A percentile compares a stretch with the other conserved stretches of the same genome.
phyloP scores from a whole-genome alignment of 768 basidiomycete genomes.

The Rhodotorula toruloides region DNA sequence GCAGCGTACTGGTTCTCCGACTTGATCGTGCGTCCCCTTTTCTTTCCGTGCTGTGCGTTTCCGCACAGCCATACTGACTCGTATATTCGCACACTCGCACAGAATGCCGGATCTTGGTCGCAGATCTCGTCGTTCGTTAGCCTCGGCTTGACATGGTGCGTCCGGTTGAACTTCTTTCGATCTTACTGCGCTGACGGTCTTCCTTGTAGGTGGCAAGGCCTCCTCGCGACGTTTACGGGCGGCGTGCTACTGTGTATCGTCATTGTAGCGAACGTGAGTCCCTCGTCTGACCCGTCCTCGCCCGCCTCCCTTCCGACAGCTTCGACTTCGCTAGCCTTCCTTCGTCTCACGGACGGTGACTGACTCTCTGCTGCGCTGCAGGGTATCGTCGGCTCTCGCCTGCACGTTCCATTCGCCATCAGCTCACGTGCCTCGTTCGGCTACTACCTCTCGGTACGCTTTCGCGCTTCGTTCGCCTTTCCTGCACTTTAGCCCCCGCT shows the following conservation, averaged over 20 bases:
- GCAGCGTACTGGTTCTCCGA: constrained; percentile 26
- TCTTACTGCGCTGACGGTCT: not conserved
- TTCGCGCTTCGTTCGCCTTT: no score
- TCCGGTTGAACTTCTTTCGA: not conserved
- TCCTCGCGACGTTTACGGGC: constrained; percentile 31
- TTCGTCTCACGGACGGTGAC: no score
- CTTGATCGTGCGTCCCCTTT: not conserved
- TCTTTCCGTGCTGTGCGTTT: no score
- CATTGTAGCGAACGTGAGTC: constrained; percentile 19
- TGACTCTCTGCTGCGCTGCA: no score
- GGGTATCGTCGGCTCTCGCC: constrained; percentile 15
- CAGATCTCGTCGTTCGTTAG: constrained; percentile 27
- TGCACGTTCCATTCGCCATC: constrained; percentile 30
- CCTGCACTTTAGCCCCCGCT: no score
- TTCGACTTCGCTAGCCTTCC: not conserved
- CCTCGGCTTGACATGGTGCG: constrained; percentile 14
- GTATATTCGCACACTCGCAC: not conserved
- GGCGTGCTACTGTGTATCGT: constrained; percentile 19
- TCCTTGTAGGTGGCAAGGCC: constrained; percentile 18
- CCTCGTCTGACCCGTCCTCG: not conserved
- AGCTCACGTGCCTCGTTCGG: constrained; percentile 22
- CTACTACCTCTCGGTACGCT: constrained; percentile 20
- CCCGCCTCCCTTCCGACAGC: not conserved
- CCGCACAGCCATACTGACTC: not conserved
- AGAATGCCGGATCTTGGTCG: constrained; percentile 16